phyloP scores from a whole-genome alignment of 1,284 basidiomycete species.

The Cystobasidium sp. region DNA sequence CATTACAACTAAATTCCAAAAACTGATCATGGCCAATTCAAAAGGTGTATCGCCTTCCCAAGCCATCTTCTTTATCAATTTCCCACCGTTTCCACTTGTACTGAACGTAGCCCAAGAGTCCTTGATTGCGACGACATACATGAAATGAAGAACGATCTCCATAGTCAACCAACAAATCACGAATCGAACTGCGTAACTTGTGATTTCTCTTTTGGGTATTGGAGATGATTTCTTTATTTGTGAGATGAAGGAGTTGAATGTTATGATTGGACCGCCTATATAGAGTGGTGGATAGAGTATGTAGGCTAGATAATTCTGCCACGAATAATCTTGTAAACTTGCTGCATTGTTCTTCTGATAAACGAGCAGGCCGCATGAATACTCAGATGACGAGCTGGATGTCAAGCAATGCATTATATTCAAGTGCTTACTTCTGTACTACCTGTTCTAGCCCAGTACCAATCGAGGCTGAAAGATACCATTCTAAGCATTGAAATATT shows the following conservation, averaged over 20 bases:
- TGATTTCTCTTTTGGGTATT: conserved; percentile 57
- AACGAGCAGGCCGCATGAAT: background rate
- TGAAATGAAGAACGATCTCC: conserved; percentile 89
- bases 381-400: conserved; percentile 13
- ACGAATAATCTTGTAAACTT: conserved; percentile 62
- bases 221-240: conserved; percentile 66
- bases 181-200: conserved; percentile 74
- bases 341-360: conserved; percentile 32
- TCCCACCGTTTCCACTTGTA: conserved; percentile 63
- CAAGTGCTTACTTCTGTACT: background rate
- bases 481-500: conserved; percentile 97
- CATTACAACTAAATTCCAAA: conserved; percentile 95
- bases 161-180: conserved; percentile 75
- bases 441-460: conserved; percentile 70
- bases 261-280: conserved; percentile 93
- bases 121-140: conserved; percentile 98
- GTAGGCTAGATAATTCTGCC: conserved; percentile 72
- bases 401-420: conserved; percentile 48
- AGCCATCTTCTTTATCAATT: conserved; percentile 46
- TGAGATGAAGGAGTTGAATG: conserved; percentile 92
- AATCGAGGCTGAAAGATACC: conserved; percentile 90
- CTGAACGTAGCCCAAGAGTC: conserved; percentile 62
- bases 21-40: conserved; percentile 88
- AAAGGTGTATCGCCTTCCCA: conserved; percentile 72
- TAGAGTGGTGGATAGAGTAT: conserved; percentile 89